Evolutionary conservation across 2,329 filamentous ascomycete species (phyloP), one percentile per base, ranked within the genome.

Genomic region (Nannizzia gypsea): DNA sequence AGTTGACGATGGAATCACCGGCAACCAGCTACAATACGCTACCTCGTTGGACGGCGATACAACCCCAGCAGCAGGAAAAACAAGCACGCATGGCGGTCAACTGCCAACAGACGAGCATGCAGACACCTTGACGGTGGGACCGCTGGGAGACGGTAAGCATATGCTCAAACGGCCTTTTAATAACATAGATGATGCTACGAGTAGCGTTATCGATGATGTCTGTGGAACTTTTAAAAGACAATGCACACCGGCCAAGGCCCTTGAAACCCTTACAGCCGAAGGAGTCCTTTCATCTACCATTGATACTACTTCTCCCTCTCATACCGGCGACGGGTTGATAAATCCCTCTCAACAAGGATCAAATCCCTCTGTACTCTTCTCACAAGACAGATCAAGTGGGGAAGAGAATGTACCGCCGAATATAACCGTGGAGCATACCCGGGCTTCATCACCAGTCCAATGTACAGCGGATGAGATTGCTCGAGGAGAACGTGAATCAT

Each of bases 401-500:
- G 9, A 36, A 6, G 31, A 36, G 31, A 13, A 36, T 36, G 31
- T 36, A 36, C 3, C 31, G 9, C 9, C 9, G 13, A 11, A 3
- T 36, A 13, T 36, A 36, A 36, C 31, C 9, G 31, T 13, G 31
- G 31, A 36, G 13, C 31, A 13, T 36, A 13, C 31, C 8, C 8
- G 9, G 31, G 11, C 6, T 44, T 44, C 40, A 15, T 6, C 40
- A 20, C n/a, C n/a, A 1, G n/a, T 15, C 6, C 31, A 13, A 36
- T 44, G n/a, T 44, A 44, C n/a, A n/a, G 11, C 31, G 6, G 22
- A 31, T 52, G 22, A 24, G 8, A 46, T 4, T 22, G 26, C 26
- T 22, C 50, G 58, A 22, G 34, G 34, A 22, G 28, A 59, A 17
- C 57, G 60, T 26, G 60, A 62, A 46, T 36, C 57, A 17, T 63